Percentiles rank a stretch among this genome's conserved stretches.
Evolutionary conservation across 306 rosid species (phyloP).

Genomic region (Cucurbita ficifolia): DNA sequence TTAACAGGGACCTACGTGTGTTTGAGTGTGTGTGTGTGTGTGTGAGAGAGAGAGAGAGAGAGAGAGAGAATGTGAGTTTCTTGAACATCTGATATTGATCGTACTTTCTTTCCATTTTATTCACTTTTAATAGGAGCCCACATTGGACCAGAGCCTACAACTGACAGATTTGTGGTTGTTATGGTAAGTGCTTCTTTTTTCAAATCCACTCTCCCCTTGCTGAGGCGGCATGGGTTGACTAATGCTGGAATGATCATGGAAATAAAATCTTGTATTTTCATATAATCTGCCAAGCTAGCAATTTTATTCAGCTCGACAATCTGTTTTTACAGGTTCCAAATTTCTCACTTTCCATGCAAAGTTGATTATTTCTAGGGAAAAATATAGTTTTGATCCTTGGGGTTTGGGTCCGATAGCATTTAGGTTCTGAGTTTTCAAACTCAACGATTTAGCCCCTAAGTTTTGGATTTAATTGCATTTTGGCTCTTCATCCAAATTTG

Average conservation of each 20-base stretch:
- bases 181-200: conserved; percentile 42
- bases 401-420: too few relatives aligned
- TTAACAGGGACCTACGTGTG: not conserved
- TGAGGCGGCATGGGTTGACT: not conserved
- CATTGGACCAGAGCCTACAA: conserved; percentile 98
- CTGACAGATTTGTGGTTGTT: conserved; percentile 95
- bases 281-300: not conserved
- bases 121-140: conserved; percentile 59
- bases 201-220: not conserved
- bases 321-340: not conserved
- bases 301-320: not conserved
- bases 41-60: too few relatives aligned
- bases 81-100: not conserved
- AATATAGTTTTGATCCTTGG: too few relatives aligned
- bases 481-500: too few relatives aligned
- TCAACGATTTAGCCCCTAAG: too few relatives aligned
- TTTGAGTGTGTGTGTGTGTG: too few relatives aligned
- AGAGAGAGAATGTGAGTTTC: not conserved
- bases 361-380: not conserved
- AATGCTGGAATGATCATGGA: not conserved
- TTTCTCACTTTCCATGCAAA: not conserved
- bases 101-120: not conserved
- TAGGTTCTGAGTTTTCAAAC: too few relatives aligned
- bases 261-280: not conserved
- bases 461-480: too few relatives aligned